A percentile compares a stretch with the other conserved stretches of the same genome.
Conservation (phyloP, 192 early-diverging fungal genomes). For the Backusella australiensis region DNA sequence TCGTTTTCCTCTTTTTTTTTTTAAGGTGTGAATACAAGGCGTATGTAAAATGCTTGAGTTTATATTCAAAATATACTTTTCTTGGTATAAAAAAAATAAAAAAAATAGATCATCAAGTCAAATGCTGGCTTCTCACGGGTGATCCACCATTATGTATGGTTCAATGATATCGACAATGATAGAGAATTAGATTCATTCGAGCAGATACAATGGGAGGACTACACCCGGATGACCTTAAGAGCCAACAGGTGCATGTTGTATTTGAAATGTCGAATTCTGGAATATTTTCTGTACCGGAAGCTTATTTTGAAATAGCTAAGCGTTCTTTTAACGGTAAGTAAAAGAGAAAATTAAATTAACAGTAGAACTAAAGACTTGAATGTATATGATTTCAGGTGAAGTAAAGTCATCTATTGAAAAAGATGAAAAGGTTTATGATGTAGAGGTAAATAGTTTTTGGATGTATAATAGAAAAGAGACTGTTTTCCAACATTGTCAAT, state of each 20-base stretch:
- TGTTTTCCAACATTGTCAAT: not conserved
- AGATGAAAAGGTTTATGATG: conserved; percentile 1
- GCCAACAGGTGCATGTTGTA: conserved; percentile 81
- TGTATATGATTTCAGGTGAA: conserved; percentile 36
- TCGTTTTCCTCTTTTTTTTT: too few relatives aligned
- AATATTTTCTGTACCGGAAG: conserved; percentile 63
- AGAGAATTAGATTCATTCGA: too few relatives aligned
- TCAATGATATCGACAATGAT: too few relatives aligned
- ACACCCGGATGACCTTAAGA: conserved; percentile 53
- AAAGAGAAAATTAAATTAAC: not conserved
- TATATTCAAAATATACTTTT: too few relatives aligned
- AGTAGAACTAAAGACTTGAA: not conserved
- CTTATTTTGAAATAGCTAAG: conserved; percentile 43
- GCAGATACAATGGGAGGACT: too few relatives aligned
- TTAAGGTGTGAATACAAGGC: too few relatives aligned
- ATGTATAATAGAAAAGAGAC: not conserved
- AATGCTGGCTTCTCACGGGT: too few relatives aligned
- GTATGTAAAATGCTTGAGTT: too few relatives aligned
- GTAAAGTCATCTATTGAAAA: conserved; percentile 60
- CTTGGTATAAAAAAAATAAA: too few relatives aligned
- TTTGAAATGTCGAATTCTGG: conserved; percentile 83
- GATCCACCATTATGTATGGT: too few relatives aligned
- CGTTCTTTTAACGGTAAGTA: conserved; percentile 33
- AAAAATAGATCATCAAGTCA: too few relatives aligned
- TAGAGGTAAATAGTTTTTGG: not conserved